phyloP scores from a whole-genome alignment of 345 rosid species.

The Acer yangbiense region DNA sequence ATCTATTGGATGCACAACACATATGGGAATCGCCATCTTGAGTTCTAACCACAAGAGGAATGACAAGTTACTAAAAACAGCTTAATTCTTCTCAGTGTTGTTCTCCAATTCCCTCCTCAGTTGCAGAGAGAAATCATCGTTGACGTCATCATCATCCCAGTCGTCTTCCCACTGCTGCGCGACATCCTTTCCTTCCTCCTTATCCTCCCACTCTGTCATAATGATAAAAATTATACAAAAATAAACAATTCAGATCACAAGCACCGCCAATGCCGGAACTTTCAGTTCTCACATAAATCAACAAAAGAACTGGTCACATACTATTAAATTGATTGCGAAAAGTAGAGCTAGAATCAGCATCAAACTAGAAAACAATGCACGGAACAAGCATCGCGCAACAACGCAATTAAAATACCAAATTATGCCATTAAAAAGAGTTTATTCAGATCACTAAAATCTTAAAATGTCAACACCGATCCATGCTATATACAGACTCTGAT shows the following conservation, averaged over 20 bases:
- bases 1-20: conserved; percentile 7
- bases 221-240: conserved; percentile 2
- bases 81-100: conserved; percentile 51
- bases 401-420: neutral
- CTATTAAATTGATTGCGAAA: neutral
- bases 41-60: conserved; percentile 3
- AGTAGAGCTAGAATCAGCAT: too few species aligned
- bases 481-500: too few species aligned
- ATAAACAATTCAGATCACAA: neutral
- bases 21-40: neutral
- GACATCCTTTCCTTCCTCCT: conserved; percentile 75
- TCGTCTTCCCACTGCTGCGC: conserved; percentile 96
- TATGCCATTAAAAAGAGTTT: neutral
- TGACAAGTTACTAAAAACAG: neutral
- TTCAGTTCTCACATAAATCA: neutral
- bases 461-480: neutral
- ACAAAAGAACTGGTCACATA: too few species aligned
- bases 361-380: neutral
- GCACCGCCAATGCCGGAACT: neutral
- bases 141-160: conserved; percentile 96
- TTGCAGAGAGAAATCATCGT: conserved; percentile 88
- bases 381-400: neutral
- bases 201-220: conserved; percentile 67
- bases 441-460: neutral
- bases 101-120: conserved; percentile 79